Evolutionary conservation across 176 grass and related monocot genomes (phyloP), one percentile per base, ranked within the genome.

Genomic region (Musa acuminata): DNA sequence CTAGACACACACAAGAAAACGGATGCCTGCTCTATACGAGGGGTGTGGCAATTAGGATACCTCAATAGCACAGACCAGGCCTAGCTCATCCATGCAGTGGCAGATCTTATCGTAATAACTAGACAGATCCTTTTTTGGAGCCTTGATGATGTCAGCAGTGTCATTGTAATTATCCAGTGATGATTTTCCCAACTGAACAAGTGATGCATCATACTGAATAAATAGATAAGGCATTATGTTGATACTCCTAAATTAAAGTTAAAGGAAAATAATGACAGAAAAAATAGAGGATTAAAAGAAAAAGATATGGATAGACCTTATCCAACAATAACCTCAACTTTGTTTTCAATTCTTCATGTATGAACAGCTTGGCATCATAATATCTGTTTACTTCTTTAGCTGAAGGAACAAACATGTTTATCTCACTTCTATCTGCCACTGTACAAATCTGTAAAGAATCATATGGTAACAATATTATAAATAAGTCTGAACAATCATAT

Each of bases 51-150:
- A 70, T 49, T 70, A 70, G 14, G 48, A 49, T 88, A 97, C 93
- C 90, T 97, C 87, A 72, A 65, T 82, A 68, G 85, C 87, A 84
- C 90, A 97, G 79, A 97, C 63, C 71, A 92, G 85, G 75, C 93
- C 93, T 62, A 80, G 60, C 70, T 90, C 87, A 82, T 92, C 75
- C 69, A 97, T 77, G 75, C 89, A 97, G 79, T 84, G 76, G 82
- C 80, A 83, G 72, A 97, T 88, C 62, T 87, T 89, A 64, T 80
- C 82, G 82, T 75, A 75, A 75, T 74, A 90, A 82, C 74, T 82
- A 25, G 82, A 82, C 10, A 97, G 81, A 65, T 51, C 67, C 62
- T 78, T 88, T 80, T 52, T 82, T 76, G 87, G 90, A 79, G 79
- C 74, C 83, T 92, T 84, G 64, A 76, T 92, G 75, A 83, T 87